A percentile compares a stretch with the other conserved stretches of the same genome.
Evolutionary conservation across 2,329 filamentous ascomycete genomes (phyloP).

Genomic region (Metarhizium humberi): DNA sequence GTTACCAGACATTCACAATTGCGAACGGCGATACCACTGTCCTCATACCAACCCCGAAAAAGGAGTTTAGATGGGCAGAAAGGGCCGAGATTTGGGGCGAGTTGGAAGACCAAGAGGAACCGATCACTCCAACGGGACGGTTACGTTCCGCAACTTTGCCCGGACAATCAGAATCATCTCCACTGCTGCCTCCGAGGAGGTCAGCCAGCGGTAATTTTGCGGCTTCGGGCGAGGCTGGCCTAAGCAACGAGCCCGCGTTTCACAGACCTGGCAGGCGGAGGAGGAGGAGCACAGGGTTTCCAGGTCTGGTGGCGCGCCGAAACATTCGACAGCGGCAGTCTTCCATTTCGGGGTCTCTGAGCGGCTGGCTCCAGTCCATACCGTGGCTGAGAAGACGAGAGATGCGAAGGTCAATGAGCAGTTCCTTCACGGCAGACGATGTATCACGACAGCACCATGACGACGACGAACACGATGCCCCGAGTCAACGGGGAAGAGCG

Average conservation of each 20-base stretch:
- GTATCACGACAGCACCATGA: not conserved
- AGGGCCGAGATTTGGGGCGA: slow-evolving; percentile 81
- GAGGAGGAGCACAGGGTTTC: slow-evolving; percentile 54
- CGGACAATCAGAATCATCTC: slow-evolving; percentile 27
- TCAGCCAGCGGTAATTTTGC: slow-evolving; percentile 19
- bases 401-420: slow-evolving; percentile 7
- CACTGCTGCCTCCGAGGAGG: slow-evolving; percentile 27
- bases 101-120: slow-evolving; percentile 61
- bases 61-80: slow-evolving; percentile 51
- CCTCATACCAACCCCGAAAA: slow-evolving; percentile 33
- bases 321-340: slow-evolving; percentile 28
- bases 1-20: slow-evolving; percentile 39
- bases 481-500: not conserved
- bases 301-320: slow-evolving; percentile 47
- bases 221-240: slow-evolving; percentile 16
- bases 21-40: slow-evolving; percentile 27
- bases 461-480: not conserved
- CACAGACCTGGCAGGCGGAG: slow-evolving; percentile 31
- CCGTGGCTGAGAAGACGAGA: slow-evolving; percentile 38
- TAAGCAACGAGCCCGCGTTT: slow-evolving; percentile 20
- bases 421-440: slow-evolving; percentile 4
- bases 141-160: slow-evolving; percentile 42
- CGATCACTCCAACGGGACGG: slow-evolving; percentile 29
- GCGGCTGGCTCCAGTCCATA: slow-evolving; percentile 40
- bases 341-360: slow-evolving; percentile 38